phyloP scores from a whole-genome alignment of 495 filamentous ascomycete species.

The Endocarpon pusillum region DNA sequence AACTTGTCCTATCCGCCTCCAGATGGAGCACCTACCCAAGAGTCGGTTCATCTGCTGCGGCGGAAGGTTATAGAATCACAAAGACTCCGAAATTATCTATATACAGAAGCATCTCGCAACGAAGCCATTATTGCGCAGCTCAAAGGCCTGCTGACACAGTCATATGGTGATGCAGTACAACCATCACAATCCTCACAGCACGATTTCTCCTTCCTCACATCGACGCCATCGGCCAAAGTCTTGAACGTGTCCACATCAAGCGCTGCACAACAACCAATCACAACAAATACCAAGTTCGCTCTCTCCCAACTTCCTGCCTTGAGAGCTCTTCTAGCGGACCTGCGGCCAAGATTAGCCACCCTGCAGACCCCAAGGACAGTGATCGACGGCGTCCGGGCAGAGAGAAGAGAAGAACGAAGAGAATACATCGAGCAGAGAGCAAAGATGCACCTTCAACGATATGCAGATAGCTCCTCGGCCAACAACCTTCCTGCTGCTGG shows the following conservation, averaged over 20 bases:
- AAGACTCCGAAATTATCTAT: slow-evolving; percentile 58
- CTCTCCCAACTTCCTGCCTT: slow-evolving; percentile 68
- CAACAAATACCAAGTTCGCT: slow-evolving; percentile 63
- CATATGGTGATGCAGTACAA: slow-evolving; percentile 8
- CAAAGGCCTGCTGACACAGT: slow-evolving; percentile 25
- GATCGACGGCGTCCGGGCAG: slow-evolving; percentile 18
- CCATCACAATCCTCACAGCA: slow-evolving; percentile 7
- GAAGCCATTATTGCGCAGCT: slow-evolving; percentile 51
- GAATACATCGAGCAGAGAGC: slow-evolving; percentile 60
- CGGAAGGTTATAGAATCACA: slow-evolving; percentile 65
- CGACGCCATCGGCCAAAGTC: slow-evolving; percentile 24
- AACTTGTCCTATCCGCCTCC: no score
- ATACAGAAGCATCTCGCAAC: slow-evolving; percentile 61
- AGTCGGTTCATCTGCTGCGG: slow-evolving; percentile 51
- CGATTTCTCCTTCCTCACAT: slow-evolving; percentile 35
- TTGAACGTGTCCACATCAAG: slow-evolving; percentile 26
- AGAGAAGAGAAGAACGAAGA: slow-evolving; percentile 21
- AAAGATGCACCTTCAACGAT: slow-evolving; percentile 27
- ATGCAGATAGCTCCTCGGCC: slow-evolving; percentile 24
- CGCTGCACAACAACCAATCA: slow-evolving; percentile 31
- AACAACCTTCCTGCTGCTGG: slow-evolving; percentile 24
- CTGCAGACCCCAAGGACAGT: slow-evolving; percentile 23
- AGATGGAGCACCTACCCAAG: slow-evolving; percentile 34
- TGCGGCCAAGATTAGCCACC: slow-evolving; percentile 42
- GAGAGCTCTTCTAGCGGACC: slow-evolving; percentile 40